Conservation (phyloP, 805 yeast species). For the Barnettozyma wickerhamii region DNA sequence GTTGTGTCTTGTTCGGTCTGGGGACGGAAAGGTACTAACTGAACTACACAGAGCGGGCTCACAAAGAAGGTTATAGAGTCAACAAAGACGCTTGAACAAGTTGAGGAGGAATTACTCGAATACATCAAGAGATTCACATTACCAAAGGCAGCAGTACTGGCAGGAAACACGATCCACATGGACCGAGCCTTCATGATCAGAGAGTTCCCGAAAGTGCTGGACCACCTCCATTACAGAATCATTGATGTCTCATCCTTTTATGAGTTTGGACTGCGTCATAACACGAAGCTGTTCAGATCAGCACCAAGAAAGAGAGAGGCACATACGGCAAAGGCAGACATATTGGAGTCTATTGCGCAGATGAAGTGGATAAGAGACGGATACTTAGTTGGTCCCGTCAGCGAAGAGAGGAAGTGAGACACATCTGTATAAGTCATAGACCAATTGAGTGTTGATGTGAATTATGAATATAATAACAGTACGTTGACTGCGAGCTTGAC, state of each 20-base stretch:
- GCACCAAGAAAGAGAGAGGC: conserved; percentile 61
- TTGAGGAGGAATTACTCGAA: conserved; percentile 57
- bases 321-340: conserved; percentile 90
- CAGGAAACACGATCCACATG: conserved; percentile 92
- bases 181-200: conserved; percentile 79
- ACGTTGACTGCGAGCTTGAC: too few species aligned
- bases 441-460: too few species aligned
- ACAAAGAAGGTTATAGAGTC: conserved; percentile 63
- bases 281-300: conserved; percentile 51
- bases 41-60: conserved; percentile 54
- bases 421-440: too few species aligned
- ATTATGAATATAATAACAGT: too few species aligned
- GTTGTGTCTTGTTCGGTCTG: background rate
- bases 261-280: conserved; percentile 79
- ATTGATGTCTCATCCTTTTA: conserved; percentile 86
- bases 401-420: background rate
- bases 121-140: conserved; percentile 58
- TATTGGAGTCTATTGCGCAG: conserved; percentile 82
- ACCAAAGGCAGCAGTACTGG: conserved; percentile 61
- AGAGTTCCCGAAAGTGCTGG: conserved; percentile 67
- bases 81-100: conserved; percentile 49
- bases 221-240: conserved; percentile 65
- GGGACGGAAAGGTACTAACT: conserved; percentile 11
- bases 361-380: conserved; percentile 70
- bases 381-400: conserved; percentile 41